Percentiles rank a stretch among this genome's conserved stretches.
These are phyloP conservation scores for Pterulicium gracile DNA, from an alignment of 1,284 basidiomycete species.

Conservation along the genomic window DNA sequence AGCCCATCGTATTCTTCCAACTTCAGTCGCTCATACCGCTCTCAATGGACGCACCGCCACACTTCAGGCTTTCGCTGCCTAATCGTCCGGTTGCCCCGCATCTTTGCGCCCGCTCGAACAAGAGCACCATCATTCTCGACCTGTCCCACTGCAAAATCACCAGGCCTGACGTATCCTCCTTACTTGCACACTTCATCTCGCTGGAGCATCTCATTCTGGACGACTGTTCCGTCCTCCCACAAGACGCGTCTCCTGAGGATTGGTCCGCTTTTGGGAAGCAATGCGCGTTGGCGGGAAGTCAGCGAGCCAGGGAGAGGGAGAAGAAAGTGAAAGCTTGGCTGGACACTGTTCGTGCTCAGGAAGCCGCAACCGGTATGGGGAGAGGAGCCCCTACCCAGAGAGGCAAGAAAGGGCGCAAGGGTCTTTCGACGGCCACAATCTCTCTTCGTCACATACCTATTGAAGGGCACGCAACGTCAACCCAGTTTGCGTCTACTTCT, in stretches of 20 bases:
- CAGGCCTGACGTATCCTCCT: conserved; percentile 34
- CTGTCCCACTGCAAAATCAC: conserved; percentile 45
- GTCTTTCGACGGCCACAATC: conserved; percentile 44
- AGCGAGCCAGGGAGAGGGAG: conserved; percentile 44
- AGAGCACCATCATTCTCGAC: conserved; percentile 30
- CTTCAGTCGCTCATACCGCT: conserved; percentile 37
- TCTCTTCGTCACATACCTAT: conserved; percentile 33
- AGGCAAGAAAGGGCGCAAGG: conserved; percentile 37
- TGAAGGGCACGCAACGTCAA: too few species aligned
- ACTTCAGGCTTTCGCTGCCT: conserved; percentile 51
- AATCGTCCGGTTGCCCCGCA: conserved; percentile 37
- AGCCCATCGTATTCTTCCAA: conserved; percentile 64
- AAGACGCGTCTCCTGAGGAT: conserved; percentile 26
- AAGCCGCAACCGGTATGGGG: conserved; percentile 6
- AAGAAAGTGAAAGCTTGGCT: conserved; percentile 42
- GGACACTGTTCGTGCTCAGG: conserved; percentile 18
- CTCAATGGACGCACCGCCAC: conserved; percentile 20
- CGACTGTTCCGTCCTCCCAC: conserved; percentile 33
- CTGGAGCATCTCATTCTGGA: conserved; percentile 46
- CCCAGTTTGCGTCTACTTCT: neutral
- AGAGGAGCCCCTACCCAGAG: conserved; percentile 16
- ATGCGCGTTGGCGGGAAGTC: conserved; percentile 42
- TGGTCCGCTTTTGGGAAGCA: conserved; percentile 47
- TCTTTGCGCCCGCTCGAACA: conserved; percentile 18
- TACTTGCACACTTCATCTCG: conserved; percentile 32